phyloP scores from a whole-genome alignment of 2,329 filamentous ascomycete genomes.

The Penicillium sp. region DNA sequence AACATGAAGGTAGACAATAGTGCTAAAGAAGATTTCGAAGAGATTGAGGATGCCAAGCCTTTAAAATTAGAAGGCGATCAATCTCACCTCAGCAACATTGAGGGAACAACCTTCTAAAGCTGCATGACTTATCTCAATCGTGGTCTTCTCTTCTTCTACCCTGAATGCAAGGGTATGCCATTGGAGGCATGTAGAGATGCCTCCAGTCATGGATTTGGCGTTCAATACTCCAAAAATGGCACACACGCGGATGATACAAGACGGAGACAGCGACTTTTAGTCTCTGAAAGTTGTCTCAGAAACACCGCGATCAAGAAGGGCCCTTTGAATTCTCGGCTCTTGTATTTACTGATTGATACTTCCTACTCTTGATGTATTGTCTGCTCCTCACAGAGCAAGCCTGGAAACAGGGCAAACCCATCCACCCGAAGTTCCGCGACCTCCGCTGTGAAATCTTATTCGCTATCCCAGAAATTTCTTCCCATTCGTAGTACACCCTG shows the following conservation, averaged over 20 bases:
- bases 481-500: too few species aligned
- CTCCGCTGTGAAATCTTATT: too few species aligned
- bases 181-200: constrained; percentile 57
- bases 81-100: constrained; percentile 11
- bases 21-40: constrained; percentile 8
- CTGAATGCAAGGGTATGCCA: constrained; percentile 58
- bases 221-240: constrained; percentile 45
- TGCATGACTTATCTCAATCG: constrained; percentile 16
- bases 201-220: constrained; percentile 53
- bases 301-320: not conserved
- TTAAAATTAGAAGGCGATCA: not conserved
- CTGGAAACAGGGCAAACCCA: not conserved
- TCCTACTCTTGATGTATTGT: too few species aligned
- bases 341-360: not conserved
- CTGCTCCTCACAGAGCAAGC: not conserved
- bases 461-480: too few species aligned
- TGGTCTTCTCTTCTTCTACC: constrained; percentile 50
- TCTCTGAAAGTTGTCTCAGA: not conserved
- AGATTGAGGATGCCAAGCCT: constrained; percentile 11
- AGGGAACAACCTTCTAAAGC: constrained; percentile 13
- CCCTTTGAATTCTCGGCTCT: not conserved
- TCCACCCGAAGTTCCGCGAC: too few species aligned
- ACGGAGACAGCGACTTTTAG: constrained; percentile 1
- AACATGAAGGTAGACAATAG: not conserved
- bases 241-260: constrained; percentile 25